Conservation (phyloP, 371 early-diverging fungal genomes). For the Ordospora pajunii region DNA sequence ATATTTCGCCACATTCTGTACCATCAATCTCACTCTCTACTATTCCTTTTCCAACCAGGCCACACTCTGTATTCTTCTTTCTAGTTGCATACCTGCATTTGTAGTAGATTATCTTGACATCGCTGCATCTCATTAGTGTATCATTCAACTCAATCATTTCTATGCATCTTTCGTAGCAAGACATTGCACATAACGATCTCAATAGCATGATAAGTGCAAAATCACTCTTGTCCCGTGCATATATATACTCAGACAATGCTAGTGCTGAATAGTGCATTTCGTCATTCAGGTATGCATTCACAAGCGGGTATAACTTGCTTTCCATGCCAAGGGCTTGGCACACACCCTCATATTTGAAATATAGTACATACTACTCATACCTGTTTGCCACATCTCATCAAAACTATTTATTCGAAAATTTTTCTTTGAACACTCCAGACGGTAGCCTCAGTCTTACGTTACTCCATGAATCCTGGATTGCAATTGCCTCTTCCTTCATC, state of each 20-base stretch:
- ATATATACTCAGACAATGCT: slow-evolving; percentile 4
- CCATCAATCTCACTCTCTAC: not conserved
- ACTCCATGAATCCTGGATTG: slow-evolving; percentile 5
- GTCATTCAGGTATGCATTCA: not conserved
- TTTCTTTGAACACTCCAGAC: slow-evolving; percentile 1
- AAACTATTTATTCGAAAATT: slow-evolving; percentile 8
- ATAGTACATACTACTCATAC: no score
- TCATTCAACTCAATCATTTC: slow-evolving; percentile 10
- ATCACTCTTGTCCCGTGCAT: not conserved
- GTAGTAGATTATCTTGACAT: slow-evolving; percentile 10
- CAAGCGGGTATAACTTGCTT: not conserved
- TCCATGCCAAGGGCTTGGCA: not conserved
- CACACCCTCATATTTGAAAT: no score
- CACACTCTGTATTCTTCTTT: not conserved
- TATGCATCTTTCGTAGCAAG: slow-evolving; percentile 2
- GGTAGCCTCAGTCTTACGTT: not conserved
- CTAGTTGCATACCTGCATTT: not conserved
- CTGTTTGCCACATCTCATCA: not conserved
- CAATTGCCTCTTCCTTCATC: not conserved
- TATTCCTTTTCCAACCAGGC: not conserved
- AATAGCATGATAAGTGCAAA: not conserved
- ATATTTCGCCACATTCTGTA: not conserved
- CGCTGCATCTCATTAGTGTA: not conserved
- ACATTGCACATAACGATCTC: not conserved
- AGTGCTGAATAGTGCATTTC: not conserved